Evolutionary conservation across 2,329 filamentous ascomycete genomes (phyloP), one percentile per base, ranked within the genome.

Genomic region (Dothideomycetes sp.): DNA sequence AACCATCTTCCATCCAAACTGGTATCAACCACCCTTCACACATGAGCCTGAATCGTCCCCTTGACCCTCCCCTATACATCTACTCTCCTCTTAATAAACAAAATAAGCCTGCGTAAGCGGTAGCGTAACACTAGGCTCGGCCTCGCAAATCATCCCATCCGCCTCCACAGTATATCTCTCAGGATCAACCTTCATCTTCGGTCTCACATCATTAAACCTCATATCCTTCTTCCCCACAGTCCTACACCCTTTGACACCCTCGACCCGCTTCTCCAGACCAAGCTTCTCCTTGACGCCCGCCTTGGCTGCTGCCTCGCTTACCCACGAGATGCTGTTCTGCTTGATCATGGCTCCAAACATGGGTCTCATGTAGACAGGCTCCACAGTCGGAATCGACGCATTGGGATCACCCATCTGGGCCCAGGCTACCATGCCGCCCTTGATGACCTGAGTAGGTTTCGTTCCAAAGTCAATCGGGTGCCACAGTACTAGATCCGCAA

Each of bases 401-500:
- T 71, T 71, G 18, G 68, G 65, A 46, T 71, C 68, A 18, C 68
- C 68, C 85, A 95, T 94, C 62, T 86, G 78, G 10, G 83, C 74
- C 55, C 78, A 84, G 7, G 79, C 76, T 46, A 94, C 85, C 67
- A 94, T 73, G 1, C 89, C 89, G 44, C 84, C 84, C 72, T 96
- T 96, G 30, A 95, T 61, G 4, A 96, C 78, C 45, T 81, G 66
- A 11, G 64, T 71, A 0, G 89, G 89, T 69, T 95, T 95, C 16
- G 82, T 81, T 19, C 86, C 89, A 60, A 96, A 96, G 62, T 79
- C 82, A 5, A 76, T 74, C 5, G 86, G 83, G 35, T 81, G 79
- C 89, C 89, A 96, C 5, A 95, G 55, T 1, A 93, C 84, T 35
- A 96, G 59, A 59, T 96, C 89, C 0, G 89, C 89, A 35, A 94